phyloP scores from a whole-genome alignment of 768 basidiomycete species.

The Asterophora lycoperdoides region DNA sequence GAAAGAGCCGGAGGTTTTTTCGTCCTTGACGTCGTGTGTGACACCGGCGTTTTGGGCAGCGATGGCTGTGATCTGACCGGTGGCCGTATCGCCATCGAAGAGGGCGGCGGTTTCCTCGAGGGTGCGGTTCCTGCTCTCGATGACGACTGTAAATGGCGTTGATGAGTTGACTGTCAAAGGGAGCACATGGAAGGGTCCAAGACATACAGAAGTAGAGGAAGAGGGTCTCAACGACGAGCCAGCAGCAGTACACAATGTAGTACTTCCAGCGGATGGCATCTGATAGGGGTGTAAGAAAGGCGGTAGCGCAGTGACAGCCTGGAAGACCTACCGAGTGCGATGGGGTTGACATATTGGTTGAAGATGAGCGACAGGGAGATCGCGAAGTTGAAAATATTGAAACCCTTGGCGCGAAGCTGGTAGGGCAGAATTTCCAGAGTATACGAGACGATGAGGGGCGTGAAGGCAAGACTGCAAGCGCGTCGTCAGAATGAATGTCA shows the following conservation, averaged over 20 bases:
- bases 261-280: slow-evolving; percentile 67
- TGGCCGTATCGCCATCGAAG: slow-evolving; percentile 66
- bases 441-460: slow-evolving; percentile 83
- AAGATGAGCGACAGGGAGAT: slow-evolving; percentile 81
- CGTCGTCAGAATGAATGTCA: slow-evolving; percentile 2
- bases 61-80: slow-evolving; percentile 30
- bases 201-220: slow-evolving; percentile 58
- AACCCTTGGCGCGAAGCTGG: slow-evolving; percentile 80
- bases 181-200: neutral
- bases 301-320: neutral
- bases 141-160: slow-evolving; percentile 31
- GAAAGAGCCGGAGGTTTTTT: slow-evolving; percentile 34
- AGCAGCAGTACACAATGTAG: slow-evolving; percentile 72
- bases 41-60: slow-evolving; percentile 22
- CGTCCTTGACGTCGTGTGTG: slow-evolving; percentile 25
- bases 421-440: slow-evolving; percentile 87
- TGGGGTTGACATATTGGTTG: slow-evolving; percentile 86
- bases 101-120: slow-evolving; percentile 80
- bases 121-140: slow-evolving; percentile 70
- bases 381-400: slow-evolving; percentile 75
- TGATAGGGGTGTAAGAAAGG: slow-evolving; percentile 9
- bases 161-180: neutral
- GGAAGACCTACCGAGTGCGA: slow-evolving; percentile 47
- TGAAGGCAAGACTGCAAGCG: slow-evolving; percentile 61
- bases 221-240: slow-evolving; percentile 61